Evolutionary conservation across 257 asterid genomes (phyloP).

Genomic region (Nicotiana obtusifolia): DNA sequence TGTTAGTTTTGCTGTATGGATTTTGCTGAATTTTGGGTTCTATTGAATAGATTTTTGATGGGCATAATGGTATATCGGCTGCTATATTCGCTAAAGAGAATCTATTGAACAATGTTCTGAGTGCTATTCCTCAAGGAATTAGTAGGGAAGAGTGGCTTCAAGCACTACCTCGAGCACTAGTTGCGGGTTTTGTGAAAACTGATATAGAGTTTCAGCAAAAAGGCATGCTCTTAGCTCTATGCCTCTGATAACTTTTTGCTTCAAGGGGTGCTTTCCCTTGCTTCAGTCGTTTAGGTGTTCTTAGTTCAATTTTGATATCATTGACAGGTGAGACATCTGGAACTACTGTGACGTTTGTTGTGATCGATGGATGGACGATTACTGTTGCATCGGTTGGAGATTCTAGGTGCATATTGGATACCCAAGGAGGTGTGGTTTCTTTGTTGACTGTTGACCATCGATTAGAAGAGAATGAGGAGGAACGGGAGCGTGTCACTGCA

Average conservation of each 20-base stretch:
- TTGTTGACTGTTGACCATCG: slow-evolving; percentile 92
- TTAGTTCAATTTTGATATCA: slow-evolving; percentile 12
- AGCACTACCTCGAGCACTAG: slow-evolving; percentile 89
- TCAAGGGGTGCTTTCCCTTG: neutral
- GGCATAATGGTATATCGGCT: slow-evolving; percentile 97
- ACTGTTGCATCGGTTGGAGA: slow-evolving; percentile 99
- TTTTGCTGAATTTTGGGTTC: slow-evolving; percentile 12
- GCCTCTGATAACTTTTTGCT: neutral
- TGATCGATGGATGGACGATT: slow-evolving; percentile 95
- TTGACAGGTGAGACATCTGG: slow-evolving; percentile 92
- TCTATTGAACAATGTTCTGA: slow-evolving; percentile 71
- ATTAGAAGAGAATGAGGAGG: slow-evolving; percentile 88
- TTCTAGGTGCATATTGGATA: slow-evolving; percentile 92
- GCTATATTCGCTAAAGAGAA: slow-evolving; percentile 92
- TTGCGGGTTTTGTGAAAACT: slow-evolving; percentile 96
- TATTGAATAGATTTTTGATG: slow-evolving; percentile 70
- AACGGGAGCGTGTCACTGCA: slow-evolving; percentile 95
- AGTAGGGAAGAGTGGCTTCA: slow-evolving; percentile 96
- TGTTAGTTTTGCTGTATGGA: neutral
- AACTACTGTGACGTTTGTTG: slow-evolving; percentile 91
- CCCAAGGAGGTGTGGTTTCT: slow-evolving; percentile 87
- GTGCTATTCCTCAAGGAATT: slow-evolving; percentile 76
- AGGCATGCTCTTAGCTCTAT: slow-evolving; percentile 30
- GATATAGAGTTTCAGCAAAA: slow-evolving; percentile 91
- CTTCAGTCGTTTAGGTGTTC: slow-evolving; percentile 4